Evolutionary conservation across 441 rosid species (phyloP), one percentile per base, ranked within the genome.

Genomic region (Geranium incanum): DNA sequence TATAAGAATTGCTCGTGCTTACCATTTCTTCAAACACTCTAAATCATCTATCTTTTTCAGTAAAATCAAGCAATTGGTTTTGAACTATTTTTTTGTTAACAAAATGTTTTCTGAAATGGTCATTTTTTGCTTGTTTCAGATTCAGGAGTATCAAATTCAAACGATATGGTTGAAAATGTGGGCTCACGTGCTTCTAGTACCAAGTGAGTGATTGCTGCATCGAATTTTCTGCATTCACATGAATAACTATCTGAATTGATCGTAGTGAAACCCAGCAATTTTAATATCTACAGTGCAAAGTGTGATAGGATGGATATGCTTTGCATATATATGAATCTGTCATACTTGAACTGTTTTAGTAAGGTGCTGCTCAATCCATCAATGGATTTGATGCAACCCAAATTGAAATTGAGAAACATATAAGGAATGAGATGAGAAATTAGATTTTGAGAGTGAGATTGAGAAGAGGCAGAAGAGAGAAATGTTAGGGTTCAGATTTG

Each of bases 201-300:
- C 76, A 81, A 86, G 91, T 87, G 70, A 85, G 89, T 76, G 55
- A 69, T 71, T 75, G 18, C 66, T 60, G 33, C 64, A 38, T 57
- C 28, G n/a, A 11, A 39, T 80, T 3, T 38, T 41, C 69, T 45
- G 57, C 41, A 21, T 6, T 57, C 64, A 50, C 43, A 15, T 15
- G 55, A 19, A 52, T 59, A 6, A 50, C 59, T 50, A 50, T 50
- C 18, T 50, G 59, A 50, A 50, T 50, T 50, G 15, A 13, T 50
- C n/a, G 1, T 3, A 3, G 16, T 50, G 13, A 13, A n/a, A 13
- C 59, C 15, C 4, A 50, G 57, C 15, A 50, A 50, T 9, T 50
- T 50, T 50, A 50, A 50, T 13, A 12, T 12, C 13, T 13, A 12
- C 0, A 50, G 13, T 50, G 16, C 59, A 50, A 50, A 12, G 15